Evolutionary conservation across 768 basidiomycete genomes (phyloP), one percentile per base, ranked within the genome.

Genomic region (Podaxis carcinomalis): DNA sequence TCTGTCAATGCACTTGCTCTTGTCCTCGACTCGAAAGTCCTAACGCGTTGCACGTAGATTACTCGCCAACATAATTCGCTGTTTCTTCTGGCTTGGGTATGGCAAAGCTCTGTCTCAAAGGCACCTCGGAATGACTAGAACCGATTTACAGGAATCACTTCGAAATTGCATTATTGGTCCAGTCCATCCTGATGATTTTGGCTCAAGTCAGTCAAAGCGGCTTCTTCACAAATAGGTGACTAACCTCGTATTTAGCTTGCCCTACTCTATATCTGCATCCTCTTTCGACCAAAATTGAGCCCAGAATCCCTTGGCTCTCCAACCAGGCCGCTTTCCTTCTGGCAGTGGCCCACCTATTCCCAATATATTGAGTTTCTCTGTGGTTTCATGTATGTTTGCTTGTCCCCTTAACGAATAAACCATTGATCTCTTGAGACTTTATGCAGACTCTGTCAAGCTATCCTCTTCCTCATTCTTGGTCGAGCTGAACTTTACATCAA

Each of bases 21-120:
- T 19, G 58, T 60, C 56, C 46, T 44, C 37, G 23, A 25, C 35
- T n/a, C 27, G 63, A 40, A 46, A 6, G 13, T 59, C 42, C 42
- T 46, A 46, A 39, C 60, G 19, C 36, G 7, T 27, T 44, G 55
- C 67, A 32, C 56, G 19, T 64, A 92, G 90, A 66, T 77, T 93
- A 35, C 78, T 90, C 62, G 90, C 92, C 53, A 94, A 94, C 72
- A 92, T 93, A 56, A 88, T 89, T 25, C 81, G 92, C 68, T 94
- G 92, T 72, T 94, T 93, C 78, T 94, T 93, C 75, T 94, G 92
- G 92, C 75, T 94, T 37, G 92, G 92, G 79, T 81, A 64, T 28
- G 74, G 64, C 51, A 49, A 28, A 11, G 2, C 19, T 44, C 11
- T 5, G 46, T 27, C 25, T 39, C 14, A 25, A 57, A 7, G 44